A percentile compares a stretch with the other conserved stretches of the same genome.
Evolutionary conservation across 169 alveolate species (phyloP).

Genomic region (Plasmodium berghei): DNA sequence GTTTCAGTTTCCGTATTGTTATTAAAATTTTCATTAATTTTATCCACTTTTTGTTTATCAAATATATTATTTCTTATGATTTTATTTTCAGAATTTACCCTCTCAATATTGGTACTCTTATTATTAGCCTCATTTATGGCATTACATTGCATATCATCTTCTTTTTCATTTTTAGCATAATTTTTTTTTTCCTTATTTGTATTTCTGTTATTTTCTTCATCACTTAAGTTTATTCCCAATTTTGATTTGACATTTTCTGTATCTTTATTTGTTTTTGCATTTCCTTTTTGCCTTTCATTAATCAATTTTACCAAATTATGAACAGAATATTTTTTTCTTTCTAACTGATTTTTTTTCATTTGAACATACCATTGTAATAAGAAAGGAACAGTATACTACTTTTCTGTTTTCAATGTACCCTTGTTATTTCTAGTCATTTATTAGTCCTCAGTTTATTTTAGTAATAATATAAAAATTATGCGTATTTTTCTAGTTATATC

Average conservation of each 20-base stretch:
- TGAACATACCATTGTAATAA: neutral
- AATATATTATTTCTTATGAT: neutral
- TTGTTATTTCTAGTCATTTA: no score
- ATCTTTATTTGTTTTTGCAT: slow-evolving; percentile 4
- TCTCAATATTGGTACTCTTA: neutral
- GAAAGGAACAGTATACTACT: no score
- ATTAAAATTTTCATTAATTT: neutral
- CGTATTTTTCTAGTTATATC: no score
- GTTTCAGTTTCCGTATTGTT: neutral
- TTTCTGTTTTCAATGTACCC: no score
- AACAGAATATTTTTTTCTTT: slow-evolving; percentile 62
- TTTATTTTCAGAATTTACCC: neutral
- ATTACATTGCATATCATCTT: neutral
- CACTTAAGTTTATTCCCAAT: neutral
- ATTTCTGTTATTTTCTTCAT: neutral
- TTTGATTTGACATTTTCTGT: neutral
- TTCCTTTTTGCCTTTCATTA: slow-evolving; percentile 52
- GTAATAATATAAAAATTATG: no score
- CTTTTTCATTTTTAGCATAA: neutral
- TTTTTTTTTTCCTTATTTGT: neutral
- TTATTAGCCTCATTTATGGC: neutral
- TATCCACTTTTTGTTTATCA: neutral
- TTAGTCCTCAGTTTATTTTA: no score
- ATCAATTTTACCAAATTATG: slow-evolving; percentile 71
- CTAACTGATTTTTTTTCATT: slow-evolving; percentile 29